Percentiles rank a stretch among this genome's conserved stretches.
These are phyloP conservation scores for Colletotrichum sublineola DNA, from an alignment of 2,329 filamentous ascomycete species.

Conservation along the genomic window DNA sequence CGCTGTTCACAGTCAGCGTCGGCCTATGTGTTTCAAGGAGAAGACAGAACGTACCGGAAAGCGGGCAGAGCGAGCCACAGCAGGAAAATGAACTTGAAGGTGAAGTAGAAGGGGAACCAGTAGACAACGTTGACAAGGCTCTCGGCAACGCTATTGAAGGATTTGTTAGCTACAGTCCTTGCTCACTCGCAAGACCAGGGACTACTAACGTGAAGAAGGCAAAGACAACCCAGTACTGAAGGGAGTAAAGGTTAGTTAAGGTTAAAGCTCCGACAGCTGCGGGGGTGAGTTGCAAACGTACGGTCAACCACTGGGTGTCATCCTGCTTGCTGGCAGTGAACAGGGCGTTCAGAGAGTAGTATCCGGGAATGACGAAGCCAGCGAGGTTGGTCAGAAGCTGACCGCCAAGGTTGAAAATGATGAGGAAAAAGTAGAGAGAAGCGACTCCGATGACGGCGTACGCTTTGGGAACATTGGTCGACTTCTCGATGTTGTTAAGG, in stretches of 20 bases:
- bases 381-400: conserved; percentile 90
- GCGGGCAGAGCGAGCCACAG: conserved; percentile 97
- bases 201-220: conserved; percentile 77
- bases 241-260: conserved; percentile 18
- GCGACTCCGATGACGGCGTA: conserved; percentile 83
- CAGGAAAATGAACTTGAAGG: conserved; percentile 98
- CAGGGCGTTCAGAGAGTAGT: conserved; percentile 85
- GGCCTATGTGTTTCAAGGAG: conserved; percentile 8
- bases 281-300: conserved; percentile 57
- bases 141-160: conserved; percentile 74
- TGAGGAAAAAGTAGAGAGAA: conserved; percentile 89
- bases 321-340: conserved; percentile 80
- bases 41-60: conserved; percentile 80
- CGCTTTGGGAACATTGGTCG: conserved; percentile 85
- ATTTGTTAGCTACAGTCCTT: conserved; percentile 21
- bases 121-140: conserved; percentile 87
- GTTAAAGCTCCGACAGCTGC: conserved; percentile 30
- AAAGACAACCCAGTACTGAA: conserved; percentile 89
- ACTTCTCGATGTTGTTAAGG: conserved; percentile 88
- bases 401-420: conserved; percentile 92
- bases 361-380: conserved; percentile 84
- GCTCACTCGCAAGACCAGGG: conserved; percentile 32
- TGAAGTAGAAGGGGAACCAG: conserved; percentile 99
- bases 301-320: conserved; percentile 85
- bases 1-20: conserved; percentile 66